phyloP scores from a whole-genome alignment of 148 eudicot genomes.

The Limonium bicolor region DNA sequence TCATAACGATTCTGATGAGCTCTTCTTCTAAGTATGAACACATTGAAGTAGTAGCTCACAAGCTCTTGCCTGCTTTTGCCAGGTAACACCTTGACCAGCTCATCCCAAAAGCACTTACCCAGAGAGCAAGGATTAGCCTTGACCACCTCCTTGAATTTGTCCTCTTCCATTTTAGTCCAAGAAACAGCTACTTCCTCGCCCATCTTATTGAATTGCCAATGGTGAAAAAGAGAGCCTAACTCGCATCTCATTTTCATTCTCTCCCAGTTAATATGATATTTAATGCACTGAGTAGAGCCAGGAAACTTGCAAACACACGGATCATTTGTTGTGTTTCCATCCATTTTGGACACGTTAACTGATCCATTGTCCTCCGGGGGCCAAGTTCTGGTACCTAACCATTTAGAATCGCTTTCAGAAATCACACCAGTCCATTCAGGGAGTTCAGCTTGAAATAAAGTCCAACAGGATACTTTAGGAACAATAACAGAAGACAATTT shows the following conservation, averaged over 20 bases:
- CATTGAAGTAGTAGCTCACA: constrained; percentile 49
- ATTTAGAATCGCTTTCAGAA: constrained; percentile 37
- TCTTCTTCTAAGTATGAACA: constrained; percentile 10
- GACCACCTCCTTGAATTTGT: constrained; percentile 20
- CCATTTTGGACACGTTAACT: neutral
- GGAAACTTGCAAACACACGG: constrained; percentile 33
- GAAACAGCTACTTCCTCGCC: constrained; percentile 46
- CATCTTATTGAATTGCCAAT: constrained; percentile 36
- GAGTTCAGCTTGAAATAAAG: constrained; percentile 45
- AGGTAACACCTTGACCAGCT: constrained; percentile 17
- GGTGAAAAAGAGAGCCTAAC: constrained; percentile 24
- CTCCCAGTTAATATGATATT: constrained; percentile 28
- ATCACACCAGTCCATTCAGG: constrained; percentile 40
- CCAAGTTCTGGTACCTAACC: constrained; percentile 61
- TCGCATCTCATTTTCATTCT: constrained; percentile 28
- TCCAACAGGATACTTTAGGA: constrained; percentile 39
- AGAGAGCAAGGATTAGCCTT: constrained; percentile 21
- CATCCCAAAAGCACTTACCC: constrained; percentile 26
- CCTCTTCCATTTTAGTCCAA: constrained; percentile 35
- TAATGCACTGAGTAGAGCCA: constrained; percentile 37
- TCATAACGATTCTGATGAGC: constrained; percentile 1
- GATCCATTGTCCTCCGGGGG: constrained; percentile 23
- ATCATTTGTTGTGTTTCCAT: constrained; percentile 5
- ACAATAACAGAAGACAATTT: neutral
- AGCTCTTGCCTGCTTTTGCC: constrained; percentile 27